phyloP scores from a whole-genome alignment of 495 filamentous ascomycete species.

The Lepidopterella palustris region DNA sequence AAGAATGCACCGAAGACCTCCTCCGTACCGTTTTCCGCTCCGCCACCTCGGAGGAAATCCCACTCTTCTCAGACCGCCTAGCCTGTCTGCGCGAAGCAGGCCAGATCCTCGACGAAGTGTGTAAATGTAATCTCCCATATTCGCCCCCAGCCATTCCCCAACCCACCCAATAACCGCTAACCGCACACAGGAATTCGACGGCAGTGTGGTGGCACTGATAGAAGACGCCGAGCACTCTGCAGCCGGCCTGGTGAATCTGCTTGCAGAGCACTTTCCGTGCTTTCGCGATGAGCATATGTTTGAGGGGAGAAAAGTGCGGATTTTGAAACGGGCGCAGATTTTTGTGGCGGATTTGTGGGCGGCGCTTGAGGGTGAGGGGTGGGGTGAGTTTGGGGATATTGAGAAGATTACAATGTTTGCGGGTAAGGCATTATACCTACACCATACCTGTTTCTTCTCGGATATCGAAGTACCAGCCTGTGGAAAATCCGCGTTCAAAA shows the following conservation, averaged over 20 bases:
- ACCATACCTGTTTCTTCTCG: too few relatives aligned
- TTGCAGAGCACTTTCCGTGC: conserved; percentile 73
- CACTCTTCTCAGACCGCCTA: conserved; percentile 71
- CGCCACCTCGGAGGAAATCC: conserved; percentile 77
- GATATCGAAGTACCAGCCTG: too few relatives aligned
- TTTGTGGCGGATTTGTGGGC: conserved; percentile 94
- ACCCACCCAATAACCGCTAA: too few relatives aligned
- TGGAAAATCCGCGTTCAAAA: too few relatives aligned
- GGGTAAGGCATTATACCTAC: conserved; percentile 36
- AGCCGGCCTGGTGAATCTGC: conserved; percentile 71
- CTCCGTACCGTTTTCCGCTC: conserved; percentile 79
- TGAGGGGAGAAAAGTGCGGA: conserved; percentile 64
- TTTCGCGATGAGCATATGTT: conserved; percentile 76
- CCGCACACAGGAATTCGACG: conserved; percentile 73
- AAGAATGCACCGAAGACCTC: conserved; percentile 66
- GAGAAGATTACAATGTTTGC: conserved; percentile 97
- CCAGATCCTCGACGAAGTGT: conserved; percentile 73
- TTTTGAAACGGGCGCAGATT: conserved; percentile 93
- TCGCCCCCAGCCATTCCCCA: too few relatives aligned
- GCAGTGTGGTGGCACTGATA: conserved; percentile 68
- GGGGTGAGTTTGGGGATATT: conserved; percentile 84
- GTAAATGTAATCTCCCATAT: conserved; percentile 30
- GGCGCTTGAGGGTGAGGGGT: conserved; percentile 74
- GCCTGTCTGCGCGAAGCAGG: conserved; percentile 80
- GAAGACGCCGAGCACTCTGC: conserved; percentile 71